These are phyloP conservation scores for Athelia psychrophila DNA, from an alignment of 1,284 basidiomycete genomes.

Conservation along the genomic window DNA sequence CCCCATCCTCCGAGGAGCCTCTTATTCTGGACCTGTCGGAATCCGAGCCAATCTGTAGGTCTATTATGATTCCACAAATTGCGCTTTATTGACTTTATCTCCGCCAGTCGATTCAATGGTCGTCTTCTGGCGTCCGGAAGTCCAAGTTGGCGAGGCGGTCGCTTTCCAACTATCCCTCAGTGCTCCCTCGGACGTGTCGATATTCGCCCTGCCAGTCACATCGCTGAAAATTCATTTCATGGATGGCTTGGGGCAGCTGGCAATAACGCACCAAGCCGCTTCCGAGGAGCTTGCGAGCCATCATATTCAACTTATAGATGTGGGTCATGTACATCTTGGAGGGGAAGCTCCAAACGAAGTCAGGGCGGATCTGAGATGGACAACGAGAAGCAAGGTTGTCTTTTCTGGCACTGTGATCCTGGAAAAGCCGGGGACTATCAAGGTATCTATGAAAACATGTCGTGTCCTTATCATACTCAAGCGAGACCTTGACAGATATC, in stretches of 20 bases:
- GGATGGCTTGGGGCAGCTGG: slow-evolving; percentile 40
- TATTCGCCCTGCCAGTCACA: slow-evolving; percentile 56
- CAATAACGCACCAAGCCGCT: slow-evolving; percentile 42
- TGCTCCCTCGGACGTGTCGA: slow-evolving; percentile 40
- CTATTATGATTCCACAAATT: slow-evolving; percentile 4
- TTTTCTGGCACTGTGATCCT: slow-evolving; percentile 56
- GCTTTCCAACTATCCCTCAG: slow-evolving; percentile 73
- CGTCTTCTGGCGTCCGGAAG: slow-evolving; percentile 68
- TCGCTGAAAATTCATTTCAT: slow-evolving; percentile 57
- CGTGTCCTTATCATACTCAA: too few relatives aligned
- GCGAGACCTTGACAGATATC: slow-evolving; percentile 44
- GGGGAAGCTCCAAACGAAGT: slow-evolving; percentile 11
- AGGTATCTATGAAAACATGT: too few relatives aligned
- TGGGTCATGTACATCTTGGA: slow-evolving; percentile 34
- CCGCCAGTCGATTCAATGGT: slow-evolving; percentile 60
- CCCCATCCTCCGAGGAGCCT: slow-evolving; percentile 54
- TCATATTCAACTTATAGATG: slow-evolving; percentile 16
- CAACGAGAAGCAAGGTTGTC: slow-evolving; percentile 45
- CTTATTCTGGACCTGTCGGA: slow-evolving; percentile 64
- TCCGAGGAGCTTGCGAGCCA: slow-evolving; percentile 1
- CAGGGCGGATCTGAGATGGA: slow-evolving; percentile 54
- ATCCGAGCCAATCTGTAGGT: slow-evolving; percentile 61
- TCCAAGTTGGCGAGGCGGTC: slow-evolving; percentile 55
- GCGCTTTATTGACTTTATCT: background rate
- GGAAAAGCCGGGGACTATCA: slow-evolving; percentile 41